Evolutionary conservation across 1,284 basidiomycete species (phyloP), one percentile per base, ranked within the genome.

Genomic region (Fomitopsis schrenkii): DNA sequence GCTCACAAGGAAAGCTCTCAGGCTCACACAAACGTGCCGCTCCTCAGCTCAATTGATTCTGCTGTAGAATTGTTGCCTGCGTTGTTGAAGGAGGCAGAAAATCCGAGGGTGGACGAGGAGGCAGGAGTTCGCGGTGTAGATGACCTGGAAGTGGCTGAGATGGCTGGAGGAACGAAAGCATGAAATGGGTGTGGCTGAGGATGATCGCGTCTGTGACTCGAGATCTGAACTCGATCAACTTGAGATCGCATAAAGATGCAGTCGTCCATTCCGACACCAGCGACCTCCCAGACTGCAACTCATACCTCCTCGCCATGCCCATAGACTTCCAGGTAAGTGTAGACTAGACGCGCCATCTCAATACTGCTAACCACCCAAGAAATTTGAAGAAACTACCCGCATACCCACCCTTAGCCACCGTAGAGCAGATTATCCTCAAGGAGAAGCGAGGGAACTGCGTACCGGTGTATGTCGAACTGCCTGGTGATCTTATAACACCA

Each of bases 401-500:
- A 14, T 79, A 79, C 65, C 91, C 91, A 12, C 77, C 91, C n/a
- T 79, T 92, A 36, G 80, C 83, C 9, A 81, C 79, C 22, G 81
- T 94, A 59, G 89, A 93, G 74, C 82, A 83, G 63, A 80, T 93
- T 65, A 86, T 94, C 62, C 77, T 91, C 61, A 81, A 84, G 54
- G 88, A 93, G 74, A 90, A 92, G 75, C 80, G 77, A 60, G 95
- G 95, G 72, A 97, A 97, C 73, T 95, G 91, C 71, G 86, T 99
- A 45, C 97, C 97, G 17, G 86, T 99, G 66, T 99, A 89, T 76
- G 84, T 96, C 61, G 90, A 96, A 68, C 82, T 99, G 8, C 95
- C 97, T 28, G 95, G 95, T 60, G 97, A 99, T 75, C 87, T 98
- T 62, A 83, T 99, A 63, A 99, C 97, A 14, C 97, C 97, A 74